Base-by-base conservation (phyloP, 176 grass and related monocot species). In the Juncus inflexus region DNA sequence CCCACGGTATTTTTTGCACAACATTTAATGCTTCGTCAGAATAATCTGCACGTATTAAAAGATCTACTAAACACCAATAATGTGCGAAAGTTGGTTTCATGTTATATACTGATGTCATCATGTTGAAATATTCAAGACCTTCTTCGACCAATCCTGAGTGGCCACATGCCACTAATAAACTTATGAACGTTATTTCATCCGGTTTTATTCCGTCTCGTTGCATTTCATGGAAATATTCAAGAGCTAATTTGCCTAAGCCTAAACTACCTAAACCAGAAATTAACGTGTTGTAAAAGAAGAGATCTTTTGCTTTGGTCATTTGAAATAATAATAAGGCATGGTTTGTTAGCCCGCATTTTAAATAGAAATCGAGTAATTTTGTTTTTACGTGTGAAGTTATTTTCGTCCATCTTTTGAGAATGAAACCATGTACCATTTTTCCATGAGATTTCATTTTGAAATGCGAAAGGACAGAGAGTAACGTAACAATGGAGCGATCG, bases 51-150 rank as follows among this genome's bases (percentile, higher is more conserved):
- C 67, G 80, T 36, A 78, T 67, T 60, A 72, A 78, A 12, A 83
- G 54, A 74, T 83, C 55, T 5, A 83, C 74, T 66, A 83, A 63
- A 67, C 80, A 78, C 80, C 80, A 83, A 55, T 67, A 50, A 70
- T 83, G 80, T 9, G 67, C 67, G 72, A 83, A 83, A 42, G 43
- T 83, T 9, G 80, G 80, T 52, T 78, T 56, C 2, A 83, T 78
- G 51, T 53, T 47, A 47, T 67, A 77, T 37, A 59, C 36, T 37
- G 67, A 77, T 9, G 15, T 78, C 80, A 83, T 83, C 67, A 78
- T 78, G 12, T 67, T 40, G 60, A 83, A 83, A 53, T 83, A 67
- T 7, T 64, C 43, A 57, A 56, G 60, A 9, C 61, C 74, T 83
- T 83, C 61, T 9, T 77, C 61, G 39, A 83, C 80, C 67, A 83